Conservation (phyloP, 2,329 filamentous ascomycete species). For the Cladosporium phlei region DNA sequence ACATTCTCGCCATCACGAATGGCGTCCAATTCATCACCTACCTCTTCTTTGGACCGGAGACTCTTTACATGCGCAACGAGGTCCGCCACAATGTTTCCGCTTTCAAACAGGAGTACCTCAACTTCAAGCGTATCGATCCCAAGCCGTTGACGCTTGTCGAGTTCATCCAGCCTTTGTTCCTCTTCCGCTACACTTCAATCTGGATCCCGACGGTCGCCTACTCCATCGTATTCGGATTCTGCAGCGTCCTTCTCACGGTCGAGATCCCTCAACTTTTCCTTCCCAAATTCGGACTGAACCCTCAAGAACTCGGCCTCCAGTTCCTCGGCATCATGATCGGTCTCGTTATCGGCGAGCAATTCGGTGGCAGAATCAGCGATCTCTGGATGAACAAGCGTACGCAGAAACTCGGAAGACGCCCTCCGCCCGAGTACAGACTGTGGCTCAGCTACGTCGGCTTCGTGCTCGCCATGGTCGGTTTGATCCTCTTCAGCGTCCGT, state of each 20-base stretch:
- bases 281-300: conserved; percentile 52
- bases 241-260: conserved; percentile 50
- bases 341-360: conserved; percentile 53
- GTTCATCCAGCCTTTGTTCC: conserved; percentile 49
- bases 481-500: conserved; percentile 53
- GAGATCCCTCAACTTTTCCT: conserved; percentile 57
- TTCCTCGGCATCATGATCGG: conserved; percentile 55
- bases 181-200: conserved; percentile 45
- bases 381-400: conserved; percentile 46
- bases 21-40: conserved; percentile 54
- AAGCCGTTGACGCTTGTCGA: conserved; percentile 46
- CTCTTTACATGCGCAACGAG: conserved; percentile 47
- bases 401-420: conserved; percentile 30
- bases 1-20: conserved; percentile 54
- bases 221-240: conserved; percentile 55
- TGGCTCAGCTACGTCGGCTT: conserved; percentile 55
- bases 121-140: conserved; percentile 49
- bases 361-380: conserved; percentile 52
- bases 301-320: conserved; percentile 56
- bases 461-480: conserved; percentile 46
- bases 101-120: conserved; percentile 45
- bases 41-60: conserved; percentile 53
- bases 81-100: conserved; percentile 32
- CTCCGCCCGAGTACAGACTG: conserved; percentile 50
- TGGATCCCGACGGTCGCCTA: conserved; percentile 51